Evolutionary conservation across 495 filamentous ascomycete genomes (phyloP).

Genomic region (Zalerion maritima): DNA sequence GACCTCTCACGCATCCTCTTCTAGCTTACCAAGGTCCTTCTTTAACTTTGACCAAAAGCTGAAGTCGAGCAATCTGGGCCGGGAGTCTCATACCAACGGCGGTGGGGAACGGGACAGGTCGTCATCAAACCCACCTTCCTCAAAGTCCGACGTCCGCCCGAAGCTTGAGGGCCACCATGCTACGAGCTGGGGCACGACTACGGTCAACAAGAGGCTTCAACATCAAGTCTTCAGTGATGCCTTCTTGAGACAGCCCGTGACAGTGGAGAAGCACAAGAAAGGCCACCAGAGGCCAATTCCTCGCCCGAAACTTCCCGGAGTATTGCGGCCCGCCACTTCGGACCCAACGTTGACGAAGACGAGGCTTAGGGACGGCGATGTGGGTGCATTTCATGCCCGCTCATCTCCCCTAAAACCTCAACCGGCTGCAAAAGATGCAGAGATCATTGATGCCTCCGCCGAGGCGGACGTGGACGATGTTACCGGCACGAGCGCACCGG

Average conservation of each 20-base stretch:
- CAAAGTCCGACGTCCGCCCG: conserved; percentile 19
- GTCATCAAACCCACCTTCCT: no score
- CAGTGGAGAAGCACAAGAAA: conserved; percentile 39
- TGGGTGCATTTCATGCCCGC: conserved; percentile 2
- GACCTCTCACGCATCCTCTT: no score
- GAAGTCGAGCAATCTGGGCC: no score
- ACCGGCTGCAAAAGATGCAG: conserved; percentile 13
- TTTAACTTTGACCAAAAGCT: no score
- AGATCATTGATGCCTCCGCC: conserved; percentile 16
- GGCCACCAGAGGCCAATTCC: conserved; percentile 48
- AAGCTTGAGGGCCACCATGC: conserved; percentile 32
- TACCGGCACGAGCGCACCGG: conserved; percentile 40
- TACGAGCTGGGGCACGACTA: conserved; percentile 92
- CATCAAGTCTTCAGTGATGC: conserved; percentile 92
- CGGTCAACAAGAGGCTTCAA: conserved; percentile 71
- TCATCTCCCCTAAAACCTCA: conserved; percentile 3
- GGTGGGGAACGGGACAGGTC: no score
- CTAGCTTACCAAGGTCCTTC: no score
- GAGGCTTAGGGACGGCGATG: conserved; percentile 2
- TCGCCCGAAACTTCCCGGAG: conserved; percentile 23
- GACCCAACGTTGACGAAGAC: conserved; percentile 13
- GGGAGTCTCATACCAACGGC: no score
- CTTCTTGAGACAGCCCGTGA: conserved; percentile 69
- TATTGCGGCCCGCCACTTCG: conserved; percentile 19
- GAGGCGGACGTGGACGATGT: conserved; percentile 24